These are phyloP conservation scores for Jackrogersella multiformis DNA, from an alignment of 495 filamentous ascomycete genomes.

Conservation along the genomic window DNA sequence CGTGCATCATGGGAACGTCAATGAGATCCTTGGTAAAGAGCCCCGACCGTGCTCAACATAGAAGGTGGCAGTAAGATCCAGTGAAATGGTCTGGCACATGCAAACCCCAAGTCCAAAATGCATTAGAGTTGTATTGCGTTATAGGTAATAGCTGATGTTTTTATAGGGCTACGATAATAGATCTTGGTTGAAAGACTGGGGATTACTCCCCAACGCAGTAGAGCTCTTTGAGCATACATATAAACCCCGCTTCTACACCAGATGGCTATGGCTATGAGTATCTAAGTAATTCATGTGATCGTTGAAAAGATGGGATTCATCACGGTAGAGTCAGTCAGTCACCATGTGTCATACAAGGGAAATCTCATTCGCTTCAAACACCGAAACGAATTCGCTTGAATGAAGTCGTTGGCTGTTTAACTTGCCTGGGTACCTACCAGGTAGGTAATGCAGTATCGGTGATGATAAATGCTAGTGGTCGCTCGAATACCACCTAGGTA, in stretches of 20 bases:
- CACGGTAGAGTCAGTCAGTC: too few relatives aligned
- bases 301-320: too few relatives aligned
- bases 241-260: too few relatives aligned
- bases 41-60: slow-evolving; percentile 18
- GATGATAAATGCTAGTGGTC: background rate
- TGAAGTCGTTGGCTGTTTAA: background rate
- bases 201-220: too few relatives aligned
- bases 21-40: background rate
- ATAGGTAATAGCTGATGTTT: background rate
- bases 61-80: slow-evolving; percentile 24
- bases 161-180: background rate
- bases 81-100: background rate
- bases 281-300: too few relatives aligned
- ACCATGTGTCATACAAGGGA: too few relatives aligned
- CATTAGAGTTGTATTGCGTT: background rate
- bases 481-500: background rate
- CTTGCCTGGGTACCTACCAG: background rate
- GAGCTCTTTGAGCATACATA: too few relatives aligned
- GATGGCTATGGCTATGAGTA: too few relatives aligned
- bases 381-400: too few relatives aligned
- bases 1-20: slow-evolving; percentile 24
- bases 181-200: background rate
- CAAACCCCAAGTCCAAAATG: background rate
- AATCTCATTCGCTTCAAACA: too few relatives aligned
- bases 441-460: background rate